Evolutionary conservation across 2,329 filamentous ascomycete genomes (phyloP), one percentile per base, ranked within the genome.

Genomic region (Alternaria metachromatica): DNA sequence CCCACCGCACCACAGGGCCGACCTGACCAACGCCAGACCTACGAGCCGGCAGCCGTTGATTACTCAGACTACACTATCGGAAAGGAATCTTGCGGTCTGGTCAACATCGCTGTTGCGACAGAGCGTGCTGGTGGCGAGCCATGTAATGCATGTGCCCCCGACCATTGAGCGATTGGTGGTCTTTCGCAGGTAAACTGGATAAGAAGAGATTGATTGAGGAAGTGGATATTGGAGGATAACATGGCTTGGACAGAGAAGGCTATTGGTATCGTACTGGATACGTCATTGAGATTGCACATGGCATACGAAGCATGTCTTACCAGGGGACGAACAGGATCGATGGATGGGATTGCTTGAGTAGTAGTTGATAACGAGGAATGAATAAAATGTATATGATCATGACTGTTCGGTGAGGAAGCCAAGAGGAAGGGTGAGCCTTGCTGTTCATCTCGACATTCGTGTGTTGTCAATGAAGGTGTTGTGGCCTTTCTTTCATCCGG

Each of bases 1-100:
- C 76, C 77, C 2, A 48, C 75, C 2, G 63, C 75, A 1, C 77
- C 77, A 0, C 66, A 68, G 18, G 76, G 73, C 28, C 62, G 67
- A 6, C 63, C 58, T 1, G 33, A 43, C 9, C 45, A 63, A 51
- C 10, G n/a, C 0, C 18, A 28, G n/a, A 20, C 13, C 9, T 11
- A 54, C 12, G 26, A 12, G 11, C 8, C 46, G 6, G n/a, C n/a
- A 1, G 5, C 15, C 9, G 21, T 33, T 3, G 56, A 60, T 8
- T 49, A 26, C 25, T 37, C 51, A 30, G 57, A 41, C 23, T 60
- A 56, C 7, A 51, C 57, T 13, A 43, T 60, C 25, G 61, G 57
- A 12, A 56, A 44, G 10, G 61, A 63, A 4, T 46, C 61, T 11
- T 63, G 61, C 20, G 57, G 61, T 13, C 48, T 60, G 15, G 46